Base-by-base conservation (phyloP, 352 stramenopile species). In the Phytophthora sansomeana region DNA sequence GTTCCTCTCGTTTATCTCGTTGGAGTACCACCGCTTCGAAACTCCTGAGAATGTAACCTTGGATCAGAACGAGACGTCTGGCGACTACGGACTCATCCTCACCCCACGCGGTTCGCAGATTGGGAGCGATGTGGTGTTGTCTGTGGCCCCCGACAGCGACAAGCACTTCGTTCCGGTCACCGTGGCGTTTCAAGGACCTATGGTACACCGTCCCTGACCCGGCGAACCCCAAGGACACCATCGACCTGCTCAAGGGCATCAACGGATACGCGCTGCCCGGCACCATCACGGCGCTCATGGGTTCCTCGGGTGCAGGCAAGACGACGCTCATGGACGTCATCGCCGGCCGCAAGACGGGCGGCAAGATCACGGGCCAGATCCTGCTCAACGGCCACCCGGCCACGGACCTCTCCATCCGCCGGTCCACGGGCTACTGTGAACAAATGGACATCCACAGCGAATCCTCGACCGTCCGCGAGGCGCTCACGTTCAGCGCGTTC, bases 381-480 rank as follows among this genome's bases (percentile, higher is more conserved):
- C 51, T 63, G 44, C 50, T 68, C 26, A 54, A 63, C 24, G 32
- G 58, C 36, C 17, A 53, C 14, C 24, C 54, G 10, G 72, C 73
- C 43, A 65, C 62, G 6, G 58, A 77, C 47, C 52, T 72, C 35
- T 65, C 71, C 41, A 63, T 76, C 16, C 43, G 56, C 17, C 39
- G 39, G 13, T 46, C 39, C n/a, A 46, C 39, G 16, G 39, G 39
- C 39, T 46, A 46, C 39, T 46, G 39, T 9, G 39, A 46, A n/a
- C 58, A 67, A 13, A 56, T 67, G 50, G 41, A 56, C 33, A n/a
- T 17, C 14, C 49, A 44, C 10, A 38, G 48, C 16, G 48, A 67
- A 16, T 67, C 63, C n/a, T 19, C 33, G 13, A 33, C 75, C 33
- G 83, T 91, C 17, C 76, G 89, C 16, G 92, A 98, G 30, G 29